phyloP scores from a whole-genome alignment of 2,329 filamentous ascomycete species.

The Amylocarpus encephaloides region DNA sequence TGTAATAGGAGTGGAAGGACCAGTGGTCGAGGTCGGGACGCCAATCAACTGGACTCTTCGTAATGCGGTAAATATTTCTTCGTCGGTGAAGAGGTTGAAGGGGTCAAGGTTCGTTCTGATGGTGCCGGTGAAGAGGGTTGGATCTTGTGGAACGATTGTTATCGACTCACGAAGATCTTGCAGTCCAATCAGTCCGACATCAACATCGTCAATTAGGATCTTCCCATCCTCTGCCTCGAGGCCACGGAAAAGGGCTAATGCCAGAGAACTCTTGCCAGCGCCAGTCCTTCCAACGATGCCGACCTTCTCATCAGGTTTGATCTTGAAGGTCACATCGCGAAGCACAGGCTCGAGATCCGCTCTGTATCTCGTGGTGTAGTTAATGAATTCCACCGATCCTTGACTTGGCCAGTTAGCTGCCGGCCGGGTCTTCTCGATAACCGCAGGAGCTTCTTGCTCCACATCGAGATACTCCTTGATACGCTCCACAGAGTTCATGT shows the following conservation, averaged over 20 bases:
- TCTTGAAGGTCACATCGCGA: conserved; percentile 76
- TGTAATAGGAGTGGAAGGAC: conserved; percentile 31
- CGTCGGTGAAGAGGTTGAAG: conserved; percentile 81
- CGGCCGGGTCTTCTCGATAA: conserved; percentile 74
- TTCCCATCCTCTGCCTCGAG: conserved; percentile 85
- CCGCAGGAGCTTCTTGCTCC: conserved; percentile 78
- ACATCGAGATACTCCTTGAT: conserved; percentile 96
- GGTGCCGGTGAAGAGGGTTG: conserved; percentile 87
- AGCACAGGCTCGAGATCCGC: conserved; percentile 82
- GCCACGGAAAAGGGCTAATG: conserved; percentile 86
- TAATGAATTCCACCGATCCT: conserved; percentile 79
- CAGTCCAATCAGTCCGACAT: conserved; percentile 85
- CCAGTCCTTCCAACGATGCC: conserved; percentile 94
- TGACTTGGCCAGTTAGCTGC: conserved; percentile 75
- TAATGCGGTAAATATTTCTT: conserved; percentile 81
- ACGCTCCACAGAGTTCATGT: conserved; percentile 98
- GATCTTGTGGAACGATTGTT: conserved; percentile 96
- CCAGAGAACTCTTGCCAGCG: conserved; percentile 92
- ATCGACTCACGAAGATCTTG: conserved; percentile 88
- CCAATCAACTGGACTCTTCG: conserved; percentile 84
- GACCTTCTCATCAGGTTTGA: conserved; percentile 82
- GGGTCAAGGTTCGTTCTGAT: conserved; percentile 91
- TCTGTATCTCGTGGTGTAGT: conserved; percentile 86
- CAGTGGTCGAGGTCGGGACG: conserved; percentile 30
- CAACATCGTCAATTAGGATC: conserved; percentile 86